A percentile compares a stretch with the other conserved stretches of the same genome.
These are phyloP conservation scores for Kodamaea fukazawae DNA, from an alignment of 805 yeast species.

Conservation along the genomic window DNA sequence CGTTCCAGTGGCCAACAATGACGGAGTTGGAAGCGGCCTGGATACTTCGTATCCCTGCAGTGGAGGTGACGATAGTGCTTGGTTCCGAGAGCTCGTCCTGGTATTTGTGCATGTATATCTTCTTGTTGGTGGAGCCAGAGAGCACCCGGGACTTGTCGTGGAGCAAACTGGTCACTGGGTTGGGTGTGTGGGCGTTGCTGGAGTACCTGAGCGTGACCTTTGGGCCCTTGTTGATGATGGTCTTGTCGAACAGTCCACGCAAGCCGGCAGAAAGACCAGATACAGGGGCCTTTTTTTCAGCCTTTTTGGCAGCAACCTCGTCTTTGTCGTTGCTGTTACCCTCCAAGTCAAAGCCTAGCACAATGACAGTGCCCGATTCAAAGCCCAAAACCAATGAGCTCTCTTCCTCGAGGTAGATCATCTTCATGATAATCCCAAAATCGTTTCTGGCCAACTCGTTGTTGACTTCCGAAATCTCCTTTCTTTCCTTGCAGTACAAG, in stretches of 20 bases:
- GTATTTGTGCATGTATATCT: conserved; percentile 28
- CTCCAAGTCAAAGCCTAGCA: conserved; percentile 20
- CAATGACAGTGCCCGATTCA: conserved; percentile 63
- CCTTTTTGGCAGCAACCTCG: background rate
- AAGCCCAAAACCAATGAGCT: conserved; percentile 53
- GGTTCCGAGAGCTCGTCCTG: background rate
- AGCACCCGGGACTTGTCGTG: conserved; percentile 28
- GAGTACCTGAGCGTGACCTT: conserved; percentile 17
- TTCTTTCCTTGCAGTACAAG: conserved; percentile 16
- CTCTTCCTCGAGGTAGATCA: conserved; percentile 34
- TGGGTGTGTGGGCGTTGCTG: conserved; percentile 45
- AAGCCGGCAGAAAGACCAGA: background rate
- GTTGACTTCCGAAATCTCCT: background rate
- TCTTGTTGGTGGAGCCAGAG: conserved; percentile 50
- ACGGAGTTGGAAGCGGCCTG: conserved; percentile 17
- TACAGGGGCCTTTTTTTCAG: background rate
- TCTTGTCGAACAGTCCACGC: conserved; percentile 4
- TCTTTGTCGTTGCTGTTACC: conserved; percentile 1
- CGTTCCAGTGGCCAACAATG: conserved; percentile 50
- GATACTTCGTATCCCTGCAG: conserved; percentile 20
- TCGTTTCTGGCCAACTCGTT: conserved; percentile 28
- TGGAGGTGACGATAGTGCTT: conserved; percentile 11
- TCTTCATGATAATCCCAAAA: conserved; percentile 67
- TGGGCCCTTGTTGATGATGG: conserved; percentile 26
- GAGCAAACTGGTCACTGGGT: conserved; percentile 50